Conservation (phyloP, 768 basidiomycete genomes). For the Asterophora parasitica region DNA sequence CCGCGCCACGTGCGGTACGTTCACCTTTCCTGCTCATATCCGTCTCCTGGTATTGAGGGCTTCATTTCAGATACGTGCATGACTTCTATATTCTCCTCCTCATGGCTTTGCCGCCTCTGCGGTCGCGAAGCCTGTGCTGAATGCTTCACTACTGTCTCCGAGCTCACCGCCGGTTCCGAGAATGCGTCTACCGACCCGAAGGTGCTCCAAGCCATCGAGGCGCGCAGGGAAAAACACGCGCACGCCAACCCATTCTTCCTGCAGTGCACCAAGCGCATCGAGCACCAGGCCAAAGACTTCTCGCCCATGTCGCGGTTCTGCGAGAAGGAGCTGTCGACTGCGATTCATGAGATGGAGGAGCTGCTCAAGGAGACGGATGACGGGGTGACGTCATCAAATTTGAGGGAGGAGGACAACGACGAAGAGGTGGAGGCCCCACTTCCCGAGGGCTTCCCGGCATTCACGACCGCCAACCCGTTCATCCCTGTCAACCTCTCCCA, state of each 20-base stretch:
- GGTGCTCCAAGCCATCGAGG: conserved; percentile 46
- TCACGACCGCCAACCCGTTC: conserved; percentile 5
- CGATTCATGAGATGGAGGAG: conserved; percentile 66
- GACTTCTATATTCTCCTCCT: conserved; percentile 86
- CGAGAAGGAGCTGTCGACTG: conserved; percentile 53
- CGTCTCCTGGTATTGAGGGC: background rate
- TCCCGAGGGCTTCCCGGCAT: conserved; percentile 2
- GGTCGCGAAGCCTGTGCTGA: conserved; percentile 87
- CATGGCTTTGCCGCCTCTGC: conserved; percentile 89
- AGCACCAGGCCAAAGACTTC: conserved; percentile 65
- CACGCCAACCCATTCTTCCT: conserved; percentile 72
- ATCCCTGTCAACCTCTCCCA: conserved; percentile 17
- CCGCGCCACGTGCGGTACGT: conserved; percentile 75
- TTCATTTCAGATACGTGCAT: conserved; percentile 75
- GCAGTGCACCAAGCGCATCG: conserved; percentile 63
- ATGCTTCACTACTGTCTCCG: conserved; percentile 68
- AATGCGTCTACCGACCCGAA: conserved; percentile 39
- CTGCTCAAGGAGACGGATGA: conserved; percentile 29
- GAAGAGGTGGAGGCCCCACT: background rate
- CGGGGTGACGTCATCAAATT: background rate
- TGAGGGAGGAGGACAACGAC: background rate
- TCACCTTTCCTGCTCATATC: background rate
- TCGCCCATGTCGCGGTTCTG: conserved; percentile 79
- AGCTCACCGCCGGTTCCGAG: conserved; percentile 48
- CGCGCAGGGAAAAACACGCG: conserved; percentile 53